Base-by-base conservation (phyloP, 1,139 yeast species). In the Blastobotrys capitulatus region DNA sequence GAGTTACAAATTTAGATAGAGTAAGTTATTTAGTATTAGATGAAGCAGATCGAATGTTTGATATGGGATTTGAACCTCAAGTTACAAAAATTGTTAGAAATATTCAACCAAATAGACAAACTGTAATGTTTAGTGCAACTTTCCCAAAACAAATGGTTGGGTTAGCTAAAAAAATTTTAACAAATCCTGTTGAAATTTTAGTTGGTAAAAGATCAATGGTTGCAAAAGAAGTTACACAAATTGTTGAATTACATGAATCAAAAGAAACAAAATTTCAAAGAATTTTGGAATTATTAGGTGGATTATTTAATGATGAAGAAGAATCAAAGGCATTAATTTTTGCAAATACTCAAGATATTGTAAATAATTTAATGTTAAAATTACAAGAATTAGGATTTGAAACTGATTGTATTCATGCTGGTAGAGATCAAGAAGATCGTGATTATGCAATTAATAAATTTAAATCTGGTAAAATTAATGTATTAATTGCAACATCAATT, bases 1-100 rank as follows among this genome's bases (percentile, higher is more conserved):
- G 90, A 46, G 80, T 90, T 0, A 73, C 92, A 1, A 83, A 81
- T 52, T 72, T 92, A 18, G 71, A 72, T 41, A 70, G 94, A 40
- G 80, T 86, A 2, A 83, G 96, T 0, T 89, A 83, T 64, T 75
- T 88, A 18, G 96, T 90, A 0, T 71, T 94, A 52, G 99, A 94
- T 65, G 99, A 94, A 64, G 97, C 98, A 1, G 99, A 94, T 67
- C 72, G 99, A 58, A 83, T 92, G 86, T 90, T 90, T 70, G 99
- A 92, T 67, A 75, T 92, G 79, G 99, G 99, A 1, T 94, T 94
- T 69, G 98, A 89, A 61, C 98, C 98, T 0, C 99, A 94, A 63
- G 90, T 94, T 2, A 82, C 79, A 60, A 87, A 88, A 60, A 84
- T 94, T 27, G 74, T 89, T 60, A 74, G 79, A 29, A 86, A 86